phyloP scores from a whole-genome alignment of 331 rosid species.

The Telfairia occidentalis region DNA sequence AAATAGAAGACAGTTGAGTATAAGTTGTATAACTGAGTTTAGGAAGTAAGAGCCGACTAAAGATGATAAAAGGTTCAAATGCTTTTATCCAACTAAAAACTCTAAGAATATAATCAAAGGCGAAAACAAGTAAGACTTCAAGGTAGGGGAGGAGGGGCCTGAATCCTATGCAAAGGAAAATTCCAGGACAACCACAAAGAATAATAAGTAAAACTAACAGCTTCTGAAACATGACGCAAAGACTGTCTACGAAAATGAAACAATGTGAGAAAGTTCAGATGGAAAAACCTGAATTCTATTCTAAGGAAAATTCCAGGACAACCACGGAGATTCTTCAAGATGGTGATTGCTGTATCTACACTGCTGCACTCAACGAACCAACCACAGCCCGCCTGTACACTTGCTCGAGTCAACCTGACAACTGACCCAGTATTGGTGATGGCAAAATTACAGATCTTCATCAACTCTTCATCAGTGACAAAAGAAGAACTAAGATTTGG shows the following conservation, averaged over 20 bases:
- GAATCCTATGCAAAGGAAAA: slow-evolving; percentile 53
- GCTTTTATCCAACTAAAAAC: no score
- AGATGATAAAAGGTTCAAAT: background rate
- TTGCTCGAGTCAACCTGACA: slow-evolving; percentile 45
- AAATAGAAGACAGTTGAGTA: background rate
- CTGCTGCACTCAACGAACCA: slow-evolving; percentile 71
- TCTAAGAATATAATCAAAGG: background rate
- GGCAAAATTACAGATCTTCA: slow-evolving; percentile 52
- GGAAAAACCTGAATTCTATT: slow-evolving; percentile 56
- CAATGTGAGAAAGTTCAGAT: background rate
- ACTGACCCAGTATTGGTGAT: slow-evolving; percentile 45
- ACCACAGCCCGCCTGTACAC: slow-evolving; percentile 48
- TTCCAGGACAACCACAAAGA: slow-evolving; percentile 16
- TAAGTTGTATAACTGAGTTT: background rate
- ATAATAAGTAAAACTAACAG: background rate
- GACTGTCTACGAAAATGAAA: background rate
- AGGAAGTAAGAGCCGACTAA: background rate
- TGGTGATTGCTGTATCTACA: slow-evolving; percentile 44
- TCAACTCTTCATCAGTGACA: slow-evolving; percentile 55
- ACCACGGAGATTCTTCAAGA: slow-evolving; percentile 48
- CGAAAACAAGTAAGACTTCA: background rate
- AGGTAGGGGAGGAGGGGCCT: slow-evolving; percentile 18
- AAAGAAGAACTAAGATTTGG: slow-evolving; percentile 35
- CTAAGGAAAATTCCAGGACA: slow-evolving; percentile 64
- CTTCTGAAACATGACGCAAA: background rate